These are phyloP conservation scores for Thielaviopsis populi DNA, from an alignment of 2,329 filamentous ascomycete species.

Conservation along the genomic window DNA sequence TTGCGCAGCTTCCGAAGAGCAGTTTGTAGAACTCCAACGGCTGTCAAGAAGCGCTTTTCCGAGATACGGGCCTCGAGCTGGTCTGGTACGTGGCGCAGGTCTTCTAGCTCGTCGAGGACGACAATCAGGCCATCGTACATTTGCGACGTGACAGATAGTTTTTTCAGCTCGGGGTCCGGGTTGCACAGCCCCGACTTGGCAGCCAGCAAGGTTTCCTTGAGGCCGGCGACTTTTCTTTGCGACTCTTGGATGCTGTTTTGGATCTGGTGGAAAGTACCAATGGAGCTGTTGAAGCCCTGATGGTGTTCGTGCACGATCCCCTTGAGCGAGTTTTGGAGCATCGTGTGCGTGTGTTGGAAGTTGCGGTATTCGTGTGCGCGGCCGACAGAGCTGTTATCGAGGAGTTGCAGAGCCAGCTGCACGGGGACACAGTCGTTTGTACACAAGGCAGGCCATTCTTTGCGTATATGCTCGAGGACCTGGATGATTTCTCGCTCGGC, in stretches of 20 bases:
- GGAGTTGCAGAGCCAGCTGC: slow-evolving; percentile 83
- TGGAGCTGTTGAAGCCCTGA: slow-evolving; percentile 97
- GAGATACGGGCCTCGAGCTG: slow-evolving; percentile 88
- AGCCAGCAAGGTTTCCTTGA: slow-evolving; percentile 69
- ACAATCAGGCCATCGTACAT: slow-evolving; percentile 83
- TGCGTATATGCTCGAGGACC: slow-evolving; percentile 68
- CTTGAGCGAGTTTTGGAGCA: slow-evolving; percentile 86
- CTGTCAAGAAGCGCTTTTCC: slow-evolving; percentile 85
- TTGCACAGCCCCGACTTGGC: slow-evolving; percentile 70
- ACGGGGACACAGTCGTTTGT: slow-evolving; percentile 80
- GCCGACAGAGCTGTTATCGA: slow-evolving; percentile 86
- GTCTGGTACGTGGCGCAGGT: slow-evolving; percentile 77
- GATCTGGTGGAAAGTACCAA: slow-evolving; percentile 97
- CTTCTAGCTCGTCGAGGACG: slow-evolving; percentile 68
- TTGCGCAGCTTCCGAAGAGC: slow-evolving; percentile 70
- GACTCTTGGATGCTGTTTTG: slow-evolving; percentile 82
- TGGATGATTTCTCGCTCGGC: slow-evolving; percentile 43
- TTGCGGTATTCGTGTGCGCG: slow-evolving; percentile 75
- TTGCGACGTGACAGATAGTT: slow-evolving; percentile 72
- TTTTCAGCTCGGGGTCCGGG: slow-evolving; percentile 81
- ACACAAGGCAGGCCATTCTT: slow-evolving; percentile 86
- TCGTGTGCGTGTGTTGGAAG: slow-evolving; percentile 69
- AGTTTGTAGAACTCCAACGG: slow-evolving; percentile 81
- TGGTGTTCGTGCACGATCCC: slow-evolving; percentile 96
- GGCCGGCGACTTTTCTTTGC: slow-evolving; percentile 64